These are phyloP conservation scores for Pseudocercospora pini-densiflorae DNA, from an alignment of 2,329 filamentous ascomycete genomes.

Conservation along the genomic window DNA sequence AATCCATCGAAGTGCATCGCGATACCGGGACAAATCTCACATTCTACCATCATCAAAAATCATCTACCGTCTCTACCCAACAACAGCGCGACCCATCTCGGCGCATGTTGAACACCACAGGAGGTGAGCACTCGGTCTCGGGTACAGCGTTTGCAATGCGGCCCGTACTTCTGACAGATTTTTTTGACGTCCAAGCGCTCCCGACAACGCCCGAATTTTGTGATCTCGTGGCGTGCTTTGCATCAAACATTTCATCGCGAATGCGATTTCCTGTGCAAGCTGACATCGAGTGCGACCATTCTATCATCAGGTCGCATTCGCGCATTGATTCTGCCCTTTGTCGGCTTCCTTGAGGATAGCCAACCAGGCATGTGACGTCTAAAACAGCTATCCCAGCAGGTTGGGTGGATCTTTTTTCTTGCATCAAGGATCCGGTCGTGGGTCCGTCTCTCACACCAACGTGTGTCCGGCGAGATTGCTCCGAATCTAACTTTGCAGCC, in stretches of 20 bases:
- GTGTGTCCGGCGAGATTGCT: constrained; percentile 20
- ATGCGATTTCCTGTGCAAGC: background rate
- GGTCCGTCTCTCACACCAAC: constrained; percentile 19
- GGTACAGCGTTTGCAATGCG: constrained; percentile 25
- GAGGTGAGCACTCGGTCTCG: constrained; percentile 20
- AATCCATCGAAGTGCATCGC: constrained; percentile 7
- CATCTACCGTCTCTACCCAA: background rate
- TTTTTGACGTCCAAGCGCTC: constrained; percentile 26
- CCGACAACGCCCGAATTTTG: constrained; percentile 23
- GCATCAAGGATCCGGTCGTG: constrained; percentile 12
- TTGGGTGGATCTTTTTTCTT: constrained; percentile 13
- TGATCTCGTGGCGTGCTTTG: constrained; percentile 4
- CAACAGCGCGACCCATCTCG: background rate
- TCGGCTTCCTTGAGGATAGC: background rate
- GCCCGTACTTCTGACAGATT: constrained; percentile 21
- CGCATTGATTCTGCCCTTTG: constrained; percentile 6
- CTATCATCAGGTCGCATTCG: constrained; percentile 6
- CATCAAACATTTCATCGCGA: constrained; percentile 7
- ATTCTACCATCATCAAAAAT: background rate
- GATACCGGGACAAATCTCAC: background rate
- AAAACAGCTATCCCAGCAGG: constrained; percentile 13
- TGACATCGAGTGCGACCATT: constrained; percentile 1
- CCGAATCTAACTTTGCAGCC: constrained; percentile 14
- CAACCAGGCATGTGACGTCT: constrained; percentile 19
- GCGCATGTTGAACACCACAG: background rate